Conservation (phyloP, 306 rosid genomes). For the Cucumis sativus region DNA sequence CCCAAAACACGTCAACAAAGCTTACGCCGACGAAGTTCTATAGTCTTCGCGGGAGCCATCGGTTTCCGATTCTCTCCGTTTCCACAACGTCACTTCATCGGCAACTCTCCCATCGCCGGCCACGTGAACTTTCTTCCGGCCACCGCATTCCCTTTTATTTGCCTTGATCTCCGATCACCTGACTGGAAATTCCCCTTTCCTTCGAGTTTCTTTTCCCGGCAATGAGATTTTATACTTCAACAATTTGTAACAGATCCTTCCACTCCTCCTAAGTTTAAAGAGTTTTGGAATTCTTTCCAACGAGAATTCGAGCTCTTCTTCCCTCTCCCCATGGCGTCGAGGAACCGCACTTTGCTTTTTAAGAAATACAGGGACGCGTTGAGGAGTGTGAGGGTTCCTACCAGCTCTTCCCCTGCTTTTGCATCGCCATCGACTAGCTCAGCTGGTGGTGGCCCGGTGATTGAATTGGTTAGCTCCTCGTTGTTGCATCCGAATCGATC, state of each 20-base stretch:
- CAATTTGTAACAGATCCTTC: not conserved
- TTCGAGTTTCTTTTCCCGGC: not conserved
- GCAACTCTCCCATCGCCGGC: not conserved
- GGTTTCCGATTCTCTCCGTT: not conserved
- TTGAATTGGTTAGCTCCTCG: conserved; percentile 76
- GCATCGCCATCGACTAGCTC: conserved; percentile 34
- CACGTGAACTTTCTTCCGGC: not conserved
- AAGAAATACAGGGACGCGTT: conserved; percentile 59
- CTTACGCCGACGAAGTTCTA: not conserved
- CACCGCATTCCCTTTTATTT: not conserved
- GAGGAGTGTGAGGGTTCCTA: conserved; percentile 69
- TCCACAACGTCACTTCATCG: not conserved
- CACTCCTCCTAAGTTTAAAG: not conserved
- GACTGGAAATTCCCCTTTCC: not conserved
- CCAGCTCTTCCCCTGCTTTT: conserved; percentile 22
- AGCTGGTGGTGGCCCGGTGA: conserved; percentile 54
- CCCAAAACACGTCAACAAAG: conserved; percentile 3
- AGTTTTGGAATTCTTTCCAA: not conserved
- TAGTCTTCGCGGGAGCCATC: not conserved
- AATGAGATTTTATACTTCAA: not conserved
- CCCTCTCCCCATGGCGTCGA: conserved; percentile 37
- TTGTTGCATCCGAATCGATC: conserved; percentile 67
- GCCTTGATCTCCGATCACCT: conserved; percentile 4
- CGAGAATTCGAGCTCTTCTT: conserved; percentile 12
- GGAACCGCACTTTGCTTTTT: conserved; percentile 52